A percentile compares a stretch with the other conserved stretches of the same genome.
phyloP scores from a whole-genome alignment of 768 basidiomycete species.

The Amanita fuliginea region DNA sequence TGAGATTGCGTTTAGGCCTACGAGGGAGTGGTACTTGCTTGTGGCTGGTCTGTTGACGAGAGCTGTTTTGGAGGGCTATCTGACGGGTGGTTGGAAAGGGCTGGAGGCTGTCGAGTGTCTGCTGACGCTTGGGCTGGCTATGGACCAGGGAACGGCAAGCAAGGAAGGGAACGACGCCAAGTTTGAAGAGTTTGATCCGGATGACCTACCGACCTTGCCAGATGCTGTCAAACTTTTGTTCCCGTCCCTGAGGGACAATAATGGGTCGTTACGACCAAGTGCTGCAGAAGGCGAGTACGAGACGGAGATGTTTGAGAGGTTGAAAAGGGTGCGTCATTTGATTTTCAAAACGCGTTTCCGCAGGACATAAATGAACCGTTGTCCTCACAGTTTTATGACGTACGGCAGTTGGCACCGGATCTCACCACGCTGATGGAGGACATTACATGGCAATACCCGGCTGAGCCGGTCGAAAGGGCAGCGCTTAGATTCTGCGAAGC shows the following conservation, averaged over 20 bases:
- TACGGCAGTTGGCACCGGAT: conserved; percentile 61
- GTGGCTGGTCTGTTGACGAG: conserved; percentile 68
- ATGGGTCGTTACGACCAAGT: conserved; percentile 22
- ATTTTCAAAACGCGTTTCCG: neutral
- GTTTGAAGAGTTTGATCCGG: conserved; percentile 48
- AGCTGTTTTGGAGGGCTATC: conserved; percentile 79
- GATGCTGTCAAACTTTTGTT: conserved; percentile 66
- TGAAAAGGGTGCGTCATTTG: conserved; percentile 45
- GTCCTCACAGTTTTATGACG: conserved; percentile 61
- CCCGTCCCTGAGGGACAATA: conserved; percentile 33
- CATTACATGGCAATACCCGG: conserved; percentile 69
- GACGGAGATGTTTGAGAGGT: conserved; percentile 61
- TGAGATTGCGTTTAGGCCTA: conserved; percentile 49
- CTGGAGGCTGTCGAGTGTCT: conserved; percentile 58
- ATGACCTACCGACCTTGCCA: conserved; percentile 57
- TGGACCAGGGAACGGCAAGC: conserved; percentile 15
- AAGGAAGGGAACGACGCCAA: conserved; percentile 8
- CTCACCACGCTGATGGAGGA: conserved; percentile 73
- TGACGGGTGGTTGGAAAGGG: conserved; percentile 74
- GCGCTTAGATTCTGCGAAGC: conserved; percentile 76
- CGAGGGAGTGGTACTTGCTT: conserved; percentile 74
- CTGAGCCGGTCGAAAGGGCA: conserved; percentile 72
- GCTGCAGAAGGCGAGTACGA: conserved; percentile 63
- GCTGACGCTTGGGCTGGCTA: conserved; percentile 58
- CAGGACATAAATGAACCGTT: neutral